Evolutionary conservation across 805 yeast genomes (phyloP), one percentile per base, ranked within the genome.

Genomic region (Barnettozyma botsteinii): DNA sequence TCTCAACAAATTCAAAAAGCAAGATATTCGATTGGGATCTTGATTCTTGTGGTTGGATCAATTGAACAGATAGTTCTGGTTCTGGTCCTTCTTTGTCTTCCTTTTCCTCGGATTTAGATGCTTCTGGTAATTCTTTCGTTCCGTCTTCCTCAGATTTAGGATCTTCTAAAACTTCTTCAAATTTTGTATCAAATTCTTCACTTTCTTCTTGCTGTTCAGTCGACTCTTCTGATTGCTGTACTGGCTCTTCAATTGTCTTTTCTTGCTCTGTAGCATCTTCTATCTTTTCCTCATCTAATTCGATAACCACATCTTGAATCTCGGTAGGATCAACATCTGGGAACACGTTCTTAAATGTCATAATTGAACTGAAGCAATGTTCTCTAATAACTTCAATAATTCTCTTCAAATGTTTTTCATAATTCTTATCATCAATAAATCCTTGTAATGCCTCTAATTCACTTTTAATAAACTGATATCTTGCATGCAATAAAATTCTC

Each of bases 381-480:
- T 89, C 97, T 56, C 98, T 72, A 42, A 86, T 77, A 4, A 85
- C 77, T 58, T 93, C 98, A 28, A 91, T 72, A 49, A 77, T 81
- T 48, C 95, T 68, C 51, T 87, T 88, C 41, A 89, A 64, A 53
- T 78, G 85, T 36, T 79, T 75, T 41, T 78, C 77, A 29, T 66
- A 61, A 4, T 75, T 62, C 35, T 72, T 73, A 38, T 72, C 67
- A 35, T 72, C 67, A 38, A 70, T 66, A 37, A 84, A 65, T 1
- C 87, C 88, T 17, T 53, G 55, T 41, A 81, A 66, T 13, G 78
- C 69, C 3, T 72, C 67, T 35, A 83, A 59, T 54, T 85, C 93
- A 33, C 66, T 66, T 35, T 70, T 60, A 35, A 89, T 78, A 60
- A 81, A 85, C 41, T 75, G 77, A 60, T 67, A 75, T 39, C 96